Evolutionary conservation across 2,329 filamentous ascomycete species (phyloP).

Genomic region (Juglanconis sp.): DNA sequence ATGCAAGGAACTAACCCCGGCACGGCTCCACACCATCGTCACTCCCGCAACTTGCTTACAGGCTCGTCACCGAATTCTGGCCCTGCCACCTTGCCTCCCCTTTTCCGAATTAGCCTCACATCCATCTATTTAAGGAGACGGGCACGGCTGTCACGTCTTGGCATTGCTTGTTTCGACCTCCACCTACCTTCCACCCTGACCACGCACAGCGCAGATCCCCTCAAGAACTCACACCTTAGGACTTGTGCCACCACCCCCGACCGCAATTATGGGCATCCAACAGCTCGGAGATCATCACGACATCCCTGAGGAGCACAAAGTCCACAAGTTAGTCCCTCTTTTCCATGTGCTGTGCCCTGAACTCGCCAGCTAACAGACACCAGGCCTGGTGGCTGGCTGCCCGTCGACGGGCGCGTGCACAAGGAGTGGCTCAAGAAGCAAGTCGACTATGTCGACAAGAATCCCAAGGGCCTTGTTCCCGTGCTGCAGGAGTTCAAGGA

Average conservation of each 20-base stretch:
- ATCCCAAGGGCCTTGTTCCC: conserved; percentile 51
- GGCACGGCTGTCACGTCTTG: background rate
- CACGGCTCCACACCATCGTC: no score
- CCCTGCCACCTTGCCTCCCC: background rate
- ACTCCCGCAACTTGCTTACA: no score
- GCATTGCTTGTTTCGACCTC: background rate
- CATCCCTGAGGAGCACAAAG: conserved; percentile 46
- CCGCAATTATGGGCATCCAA: conserved; percentile 40
- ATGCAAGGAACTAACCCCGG: no score
- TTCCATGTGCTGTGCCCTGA: background rate
- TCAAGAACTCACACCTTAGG: background rate
- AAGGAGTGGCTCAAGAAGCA: conserved; percentile 59
- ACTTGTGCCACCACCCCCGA: background rate
- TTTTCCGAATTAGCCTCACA: background rate
- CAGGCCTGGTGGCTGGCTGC: conserved; percentile 60
- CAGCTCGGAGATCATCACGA: conserved; percentile 50
- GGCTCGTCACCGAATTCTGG: background rate
- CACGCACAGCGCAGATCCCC: background rate
- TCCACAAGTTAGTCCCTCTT: conserved; percentile 39
- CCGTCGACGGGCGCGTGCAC: conserved; percentile 59
- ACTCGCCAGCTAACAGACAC: background rate
- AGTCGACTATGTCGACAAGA: conserved; percentile 51
- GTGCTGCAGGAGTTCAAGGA: conserved; percentile 63
- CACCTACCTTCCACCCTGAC: background rate
- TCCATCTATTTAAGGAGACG: background rate